Percentiles rank a stretch among this genome's conserved stretches.
These are phyloP conservation scores for Verticillium nubilum DNA, from an alignment of 2,329 filamentous ascomycete species.

Conservation along the genomic window DNA sequence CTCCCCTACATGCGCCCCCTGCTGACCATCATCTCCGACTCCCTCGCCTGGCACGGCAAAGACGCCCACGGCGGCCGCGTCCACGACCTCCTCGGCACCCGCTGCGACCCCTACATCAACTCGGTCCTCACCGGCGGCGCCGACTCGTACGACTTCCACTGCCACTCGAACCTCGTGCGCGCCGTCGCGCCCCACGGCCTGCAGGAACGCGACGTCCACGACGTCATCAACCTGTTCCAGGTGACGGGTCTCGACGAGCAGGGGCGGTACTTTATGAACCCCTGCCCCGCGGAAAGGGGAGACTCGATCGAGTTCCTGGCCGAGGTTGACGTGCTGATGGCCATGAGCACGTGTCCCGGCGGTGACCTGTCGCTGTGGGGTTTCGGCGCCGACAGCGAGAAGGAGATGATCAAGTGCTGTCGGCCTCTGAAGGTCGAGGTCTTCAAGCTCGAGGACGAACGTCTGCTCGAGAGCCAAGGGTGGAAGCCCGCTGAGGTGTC, in stretches of 20 bases:
- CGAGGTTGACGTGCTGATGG: constrained; percentile 67
- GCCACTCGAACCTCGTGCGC: constrained; percentile 74
- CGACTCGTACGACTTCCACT: constrained; percentile 72
- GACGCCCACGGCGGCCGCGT: constrained; percentile 61
- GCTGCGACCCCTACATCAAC: constrained; percentile 83
- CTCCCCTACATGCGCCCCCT: constrained; percentile 73
- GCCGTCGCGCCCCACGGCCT: constrained; percentile 65
- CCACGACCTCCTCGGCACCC: constrained; percentile 76
- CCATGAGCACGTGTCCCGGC: constrained; percentile 66
- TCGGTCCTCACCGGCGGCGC: constrained; percentile 56
- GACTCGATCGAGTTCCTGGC: constrained; percentile 74
- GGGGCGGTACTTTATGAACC: constrained; percentile 72
- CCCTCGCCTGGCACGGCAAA: constrained; percentile 54
- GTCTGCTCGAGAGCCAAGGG: constrained; percentile 41
- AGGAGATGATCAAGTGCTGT: constrained; percentile 65
- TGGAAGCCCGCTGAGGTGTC: constrained; percentile 60
- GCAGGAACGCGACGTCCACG: constrained; percentile 70
- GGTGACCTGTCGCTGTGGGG: constrained; percentile 80
- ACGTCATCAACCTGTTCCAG: constrained; percentile 83
- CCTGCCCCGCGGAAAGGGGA: constrained; percentile 47
- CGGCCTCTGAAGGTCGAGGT: constrained; percentile 71
- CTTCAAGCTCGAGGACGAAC: constrained; percentile 52
- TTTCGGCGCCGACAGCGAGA: constrained; percentile 62
- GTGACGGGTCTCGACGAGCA: constrained; percentile 70
- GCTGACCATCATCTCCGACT: constrained; percentile 64